Percentiles rank a stretch among this genome's conserved stretches.
Conservation (phyloP, 2,329 filamentous ascomycete genomes). For the Achaetomium macrosporum region DNA sequence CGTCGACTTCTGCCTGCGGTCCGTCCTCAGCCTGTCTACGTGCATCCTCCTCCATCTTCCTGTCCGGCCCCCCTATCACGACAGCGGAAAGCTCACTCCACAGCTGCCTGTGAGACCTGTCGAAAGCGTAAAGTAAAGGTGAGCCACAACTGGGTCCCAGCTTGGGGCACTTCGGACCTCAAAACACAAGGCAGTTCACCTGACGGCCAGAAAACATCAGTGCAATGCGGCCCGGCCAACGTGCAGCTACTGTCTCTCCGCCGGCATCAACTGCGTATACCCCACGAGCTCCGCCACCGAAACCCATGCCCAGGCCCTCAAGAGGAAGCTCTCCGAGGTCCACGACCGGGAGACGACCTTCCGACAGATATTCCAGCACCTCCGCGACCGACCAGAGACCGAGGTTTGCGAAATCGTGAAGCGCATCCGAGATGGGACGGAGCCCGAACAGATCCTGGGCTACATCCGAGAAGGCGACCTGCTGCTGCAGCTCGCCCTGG, state of each 20-base stretch:
- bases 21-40: not conserved
- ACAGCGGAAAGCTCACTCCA: not conserved
- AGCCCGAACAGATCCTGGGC: constrained; percentile 26
- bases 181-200: not conserved
- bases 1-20: not conserved
- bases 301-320: constrained; percentile 24
- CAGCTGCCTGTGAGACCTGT: constrained; percentile 3
- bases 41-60: not conserved
- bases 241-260: constrained; percentile 22
- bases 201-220: constrained; percentile 6
- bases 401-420: constrained; percentile 30
- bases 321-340: constrained; percentile 22
- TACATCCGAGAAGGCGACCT: constrained; percentile 30
- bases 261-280: constrained; percentile 23
- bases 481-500: constrained; percentile 32
- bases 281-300: constrained; percentile 19
- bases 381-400: constrained; percentile 9
- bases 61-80: not conserved
- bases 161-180: not conserved
- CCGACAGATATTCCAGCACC: constrained; percentile 23
- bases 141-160: not conserved
- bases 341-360: constrained; percentile 19
- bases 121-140: constrained; percentile 5
- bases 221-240: constrained; percentile 24
- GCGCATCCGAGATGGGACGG: constrained; percentile 28